These are phyloP conservation scores for Lobosporangium transversale DNA, from an alignment of 192 early-diverging fungal species.

Conservation along the genomic window DNA sequence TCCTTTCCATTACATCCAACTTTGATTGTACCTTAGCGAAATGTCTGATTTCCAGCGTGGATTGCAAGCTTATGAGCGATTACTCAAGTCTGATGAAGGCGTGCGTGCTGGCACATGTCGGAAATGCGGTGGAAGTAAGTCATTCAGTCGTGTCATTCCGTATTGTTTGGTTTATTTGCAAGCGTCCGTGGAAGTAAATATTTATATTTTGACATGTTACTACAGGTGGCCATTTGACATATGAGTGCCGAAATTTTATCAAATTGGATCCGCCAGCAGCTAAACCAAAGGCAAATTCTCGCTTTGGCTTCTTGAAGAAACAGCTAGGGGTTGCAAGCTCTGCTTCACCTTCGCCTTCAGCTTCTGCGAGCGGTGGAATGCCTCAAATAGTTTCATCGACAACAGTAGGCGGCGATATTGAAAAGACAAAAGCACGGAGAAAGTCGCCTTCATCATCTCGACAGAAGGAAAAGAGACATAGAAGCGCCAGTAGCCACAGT, in stretches of 20 bases:
- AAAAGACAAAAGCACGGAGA: background rate
- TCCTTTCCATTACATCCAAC: background rate
- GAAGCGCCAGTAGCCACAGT: constrained; percentile 9
- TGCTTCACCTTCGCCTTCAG: constrained; percentile 1
- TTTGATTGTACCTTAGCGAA: background rate
- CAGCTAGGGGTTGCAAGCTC: constrained; percentile 3
- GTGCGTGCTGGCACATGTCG: constrained; percentile 35
- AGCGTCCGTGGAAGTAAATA: background rate
- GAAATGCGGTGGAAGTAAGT: constrained; percentile 48
- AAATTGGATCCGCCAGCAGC: constrained; percentile 30
- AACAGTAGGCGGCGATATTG: background rate
- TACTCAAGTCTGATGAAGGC: constrained; percentile 47
- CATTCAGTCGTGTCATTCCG: background rate
- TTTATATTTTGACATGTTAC: background rate
- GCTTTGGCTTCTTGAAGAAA: constrained; percentile 38
- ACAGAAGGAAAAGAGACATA: constrained; percentile 13
- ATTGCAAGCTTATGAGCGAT: constrained; percentile 43
- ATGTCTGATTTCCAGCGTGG: constrained; percentile 48
- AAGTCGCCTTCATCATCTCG: no score
- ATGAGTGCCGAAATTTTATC: constrained; percentile 42
- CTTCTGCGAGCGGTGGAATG: no score
- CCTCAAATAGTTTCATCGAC: no score
- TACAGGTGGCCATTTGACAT: constrained; percentile 47
- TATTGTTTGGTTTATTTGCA: no score
- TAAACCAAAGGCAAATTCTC: constrained; percentile 24